These are phyloP conservation scores for Clitopilus hobsonii DNA, from an alignment of 768 basidiomycete species.

Conservation along the genomic window DNA sequence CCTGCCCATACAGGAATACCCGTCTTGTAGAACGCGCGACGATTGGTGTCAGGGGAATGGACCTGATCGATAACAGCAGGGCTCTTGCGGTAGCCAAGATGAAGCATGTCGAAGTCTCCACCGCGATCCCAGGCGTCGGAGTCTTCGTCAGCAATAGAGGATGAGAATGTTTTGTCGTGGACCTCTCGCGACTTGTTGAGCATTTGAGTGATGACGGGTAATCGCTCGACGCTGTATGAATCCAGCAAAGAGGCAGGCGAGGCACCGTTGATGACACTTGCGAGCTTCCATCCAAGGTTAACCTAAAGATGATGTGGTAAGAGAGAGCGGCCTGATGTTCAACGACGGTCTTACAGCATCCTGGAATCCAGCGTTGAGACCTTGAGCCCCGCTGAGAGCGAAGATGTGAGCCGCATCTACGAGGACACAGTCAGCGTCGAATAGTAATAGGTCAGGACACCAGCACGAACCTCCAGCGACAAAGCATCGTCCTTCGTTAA, in stretches of 20 bases:
- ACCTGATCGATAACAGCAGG: neutral
- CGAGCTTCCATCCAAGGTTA: slow-evolving; percentile 1
- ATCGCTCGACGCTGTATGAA: neutral
- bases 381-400: neutral
- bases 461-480: slow-evolving; percentile 1
- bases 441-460: no score
- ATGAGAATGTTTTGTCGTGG: neutral
- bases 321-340: neutral
- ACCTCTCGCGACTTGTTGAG: neutral
- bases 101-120: neutral
- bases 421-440: neutral
- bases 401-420: neutral
- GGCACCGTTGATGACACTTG: neutral
- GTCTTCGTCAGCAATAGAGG: neutral
- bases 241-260: neutral
- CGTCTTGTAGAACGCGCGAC: neutral
- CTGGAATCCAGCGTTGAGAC: neutral
- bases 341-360: neutral
- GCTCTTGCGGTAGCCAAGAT: neutral
- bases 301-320: neutral
- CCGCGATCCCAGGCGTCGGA: neutral
- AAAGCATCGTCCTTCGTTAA: neutral
- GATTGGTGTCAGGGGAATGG: neutral
- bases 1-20: neutral
- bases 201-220: neutral